These are phyloP conservation scores for Saccharomycopsis guyanensis DNA, from an alignment of 805 yeast genomes.

Conservation along the genomic window DNA sequence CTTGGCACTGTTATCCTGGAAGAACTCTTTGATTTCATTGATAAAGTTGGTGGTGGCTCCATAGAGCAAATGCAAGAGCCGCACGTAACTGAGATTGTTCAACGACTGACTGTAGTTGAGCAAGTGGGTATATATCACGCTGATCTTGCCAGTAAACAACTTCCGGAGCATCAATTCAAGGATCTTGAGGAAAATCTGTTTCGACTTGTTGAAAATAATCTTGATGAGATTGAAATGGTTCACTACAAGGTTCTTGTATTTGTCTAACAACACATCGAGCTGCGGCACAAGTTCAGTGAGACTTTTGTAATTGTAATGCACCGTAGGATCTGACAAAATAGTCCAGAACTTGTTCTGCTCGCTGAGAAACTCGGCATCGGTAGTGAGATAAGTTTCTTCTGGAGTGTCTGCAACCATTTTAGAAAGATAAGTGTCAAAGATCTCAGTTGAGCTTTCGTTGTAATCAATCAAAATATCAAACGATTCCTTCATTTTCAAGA, in stretches of 20 bases:
- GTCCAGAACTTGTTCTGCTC: constrained; percentile 46
- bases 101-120: constrained; percentile 55
- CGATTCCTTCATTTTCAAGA: constrained; percentile 63
- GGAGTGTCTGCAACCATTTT: constrained; percentile 48
- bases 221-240: constrained; percentile 68
- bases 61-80: constrained; percentile 66
- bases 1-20: constrained; percentile 27
- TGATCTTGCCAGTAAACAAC: constrained; percentile 39
- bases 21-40: constrained; percentile 54
- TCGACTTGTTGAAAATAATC: constrained; percentile 70
- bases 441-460: constrained; percentile 71
- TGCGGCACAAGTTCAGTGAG: constrained; percentile 37
- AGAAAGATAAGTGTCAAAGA: constrained; percentile 73
- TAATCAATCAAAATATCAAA: constrained; percentile 70
- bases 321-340: constrained; percentile 51
- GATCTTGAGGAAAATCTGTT: constrained; percentile 55
- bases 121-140: constrained; percentile 36
- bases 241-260: constrained; percentile 50
- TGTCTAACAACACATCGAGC: constrained; percentile 46
- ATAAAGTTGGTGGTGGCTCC: constrained; percentile 51
- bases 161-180: constrained; percentile 64
- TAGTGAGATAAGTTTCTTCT: constrained; percentile 34
- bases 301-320: constrained; percentile 31
- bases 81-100: constrained; percentile 63
- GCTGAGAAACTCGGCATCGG: constrained; percentile 24